Evolutionary conservation across 1,139 yeast genomes (phyloP).

Genomic region (Yamadazyma triangularis): DNA sequence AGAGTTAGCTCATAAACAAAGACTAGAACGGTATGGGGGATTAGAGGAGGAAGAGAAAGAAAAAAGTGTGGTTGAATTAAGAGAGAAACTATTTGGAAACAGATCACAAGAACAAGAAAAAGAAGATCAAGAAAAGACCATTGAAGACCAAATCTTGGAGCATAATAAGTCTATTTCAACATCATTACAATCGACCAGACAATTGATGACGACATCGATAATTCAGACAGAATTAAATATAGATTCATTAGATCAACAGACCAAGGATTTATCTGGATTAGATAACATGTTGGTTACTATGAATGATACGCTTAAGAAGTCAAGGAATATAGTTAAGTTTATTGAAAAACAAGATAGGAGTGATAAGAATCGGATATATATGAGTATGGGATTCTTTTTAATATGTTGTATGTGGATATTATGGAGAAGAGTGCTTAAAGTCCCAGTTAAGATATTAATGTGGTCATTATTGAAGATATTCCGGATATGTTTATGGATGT

Average conservation of each 20-base stretch:
- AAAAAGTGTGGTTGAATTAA: slow-evolving; percentile 11
- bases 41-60: slow-evolving; percentile 11
- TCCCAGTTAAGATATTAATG: slow-evolving; percentile 52
- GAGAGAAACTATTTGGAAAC: slow-evolving; percentile 9
- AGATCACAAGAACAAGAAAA: slow-evolving; percentile 13
- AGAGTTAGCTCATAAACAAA: slow-evolving; percentile 23
- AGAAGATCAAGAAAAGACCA: slow-evolving; percentile 12
- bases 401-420: slow-evolving; percentile 58
- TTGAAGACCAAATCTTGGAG: slow-evolving; percentile 34
- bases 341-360: slow-evolving; percentile 64
- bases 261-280: slow-evolving; percentile 50
- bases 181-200: slow-evolving; percentile 50
- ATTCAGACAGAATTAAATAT: slow-evolving; percentile 60
- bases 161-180: slow-evolving; percentile 53
- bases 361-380: slow-evolving; percentile 57
- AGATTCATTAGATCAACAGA: slow-evolving; percentile 56
- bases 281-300: slow-evolving; percentile 52
- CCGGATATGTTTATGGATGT: slow-evolving; percentile 31
- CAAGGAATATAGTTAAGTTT: slow-evolving; percentile 53
- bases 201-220: slow-evolving; percentile 49
- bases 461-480: slow-evolving; percentile 54
- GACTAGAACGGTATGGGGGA: slow-evolving; percentile 22
- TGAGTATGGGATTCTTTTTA: slow-evolving; percentile 54
- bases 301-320: slow-evolving; percentile 49
- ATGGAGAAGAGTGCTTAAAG: slow-evolving; percentile 57